phyloP scores from a whole-genome alignment of 768 basidiomycete genomes.

The Mycena capillaripes region DNA sequence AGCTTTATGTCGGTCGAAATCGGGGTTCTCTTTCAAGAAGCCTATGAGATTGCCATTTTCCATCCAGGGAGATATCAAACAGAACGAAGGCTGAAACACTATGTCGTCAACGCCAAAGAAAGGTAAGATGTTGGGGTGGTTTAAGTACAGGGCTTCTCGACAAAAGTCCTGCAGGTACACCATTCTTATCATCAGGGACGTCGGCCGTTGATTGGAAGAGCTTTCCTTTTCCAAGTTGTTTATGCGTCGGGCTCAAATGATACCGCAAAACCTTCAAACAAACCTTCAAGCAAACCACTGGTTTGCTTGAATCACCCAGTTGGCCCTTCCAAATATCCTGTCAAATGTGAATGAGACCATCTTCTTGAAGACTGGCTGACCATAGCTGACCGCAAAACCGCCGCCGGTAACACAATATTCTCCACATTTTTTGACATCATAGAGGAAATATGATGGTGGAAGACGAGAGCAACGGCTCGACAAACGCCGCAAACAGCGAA shows the following conservation, averaged over 20 bases:
- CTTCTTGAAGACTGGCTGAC: background rate
- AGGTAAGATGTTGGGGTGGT: background rate
- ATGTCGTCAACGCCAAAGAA: background rate
- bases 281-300: too few species aligned
- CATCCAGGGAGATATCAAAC: background rate
- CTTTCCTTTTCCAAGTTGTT: background rate
- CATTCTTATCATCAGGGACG: background rate
- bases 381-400: background rate
- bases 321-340: background rate
- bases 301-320: too few species aligned
- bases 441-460: background rate
- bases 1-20: background rate
- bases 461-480: background rate
- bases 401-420: background rate
- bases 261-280: background rate
- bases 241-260: background rate
- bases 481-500: background rate
- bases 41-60: background rate
- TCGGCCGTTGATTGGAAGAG: background rate
- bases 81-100: background rate
- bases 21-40: background rate
- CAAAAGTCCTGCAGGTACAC: background rate
- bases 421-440: background rate
- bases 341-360: background rate
- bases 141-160: background rate